A percentile compares a stretch with the other conserved stretches of the same genome.
These are phyloP conservation scores for Alternaria postmessia DNA, from an alignment of 2,329 filamentous ascomycete genomes.

Conservation along the genomic window DNA sequence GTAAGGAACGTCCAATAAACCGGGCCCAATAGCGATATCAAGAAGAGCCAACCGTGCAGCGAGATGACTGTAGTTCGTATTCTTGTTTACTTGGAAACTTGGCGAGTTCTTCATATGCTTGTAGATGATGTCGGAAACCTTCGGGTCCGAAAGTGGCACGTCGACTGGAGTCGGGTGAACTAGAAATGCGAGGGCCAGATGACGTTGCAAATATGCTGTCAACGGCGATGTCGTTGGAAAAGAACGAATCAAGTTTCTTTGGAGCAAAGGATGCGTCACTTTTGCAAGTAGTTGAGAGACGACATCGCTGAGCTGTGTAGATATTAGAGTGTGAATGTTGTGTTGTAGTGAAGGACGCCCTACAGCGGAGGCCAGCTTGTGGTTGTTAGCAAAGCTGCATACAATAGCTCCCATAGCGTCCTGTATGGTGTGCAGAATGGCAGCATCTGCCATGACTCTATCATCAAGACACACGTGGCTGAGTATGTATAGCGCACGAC, in stretches of 20 bases:
- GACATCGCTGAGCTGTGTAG: conserved; percentile 35
- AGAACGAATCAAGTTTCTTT: conserved; percentile 65
- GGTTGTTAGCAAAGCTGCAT: conserved; percentile 34
- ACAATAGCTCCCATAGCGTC: conserved; percentile 44
- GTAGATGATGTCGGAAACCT: conserved; percentile 32
- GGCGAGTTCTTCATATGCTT: conserved; percentile 44
- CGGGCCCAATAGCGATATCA: conserved; percentile 77
- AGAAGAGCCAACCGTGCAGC: conserved; percentile 72
- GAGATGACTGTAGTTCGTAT: conserved; percentile 74
- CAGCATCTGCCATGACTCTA: conserved; percentile 33
- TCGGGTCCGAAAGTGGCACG: conserved; percentile 33
- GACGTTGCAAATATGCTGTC: conserved; percentile 68
- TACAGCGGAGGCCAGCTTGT: conserved; percentile 35
- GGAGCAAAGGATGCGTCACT: conserved; percentile 60
- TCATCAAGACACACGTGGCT: conserved; percentile 44
- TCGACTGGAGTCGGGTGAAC: conserved; percentile 52
- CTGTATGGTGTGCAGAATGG: conserved; percentile 35
- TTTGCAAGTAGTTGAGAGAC: conserved; percentile 38
- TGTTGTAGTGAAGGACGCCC: conserved; percentile 18
- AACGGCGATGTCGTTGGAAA: conserved; percentile 63
- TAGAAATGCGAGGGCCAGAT: conserved; percentile 71
- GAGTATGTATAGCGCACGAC: conserved; percentile 36
- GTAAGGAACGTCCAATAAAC: conserved; percentile 48
- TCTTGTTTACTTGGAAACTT: conserved; percentile 62
- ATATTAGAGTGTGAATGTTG: conserved; percentile 32